Percentiles rank a stretch among this genome's conserved stretches.
These are phyloP conservation scores for Thelonectria blattea DNA, from an alignment of 2,329 filamentous ascomycete genomes.

Conservation along the genomic window DNA sequence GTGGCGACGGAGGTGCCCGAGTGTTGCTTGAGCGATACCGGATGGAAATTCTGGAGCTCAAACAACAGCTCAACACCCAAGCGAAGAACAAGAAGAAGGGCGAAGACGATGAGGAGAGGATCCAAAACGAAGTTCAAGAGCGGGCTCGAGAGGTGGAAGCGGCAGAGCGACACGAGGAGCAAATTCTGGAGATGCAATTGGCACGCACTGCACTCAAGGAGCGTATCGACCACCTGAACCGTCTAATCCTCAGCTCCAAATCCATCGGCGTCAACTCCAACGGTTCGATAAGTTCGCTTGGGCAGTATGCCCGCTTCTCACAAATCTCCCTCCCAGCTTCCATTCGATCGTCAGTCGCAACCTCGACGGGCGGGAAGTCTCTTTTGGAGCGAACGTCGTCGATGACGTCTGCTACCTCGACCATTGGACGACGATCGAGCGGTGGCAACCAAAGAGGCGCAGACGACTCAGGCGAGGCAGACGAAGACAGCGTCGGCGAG, in stretches of 20 bases:
- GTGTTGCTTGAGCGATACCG: slow-evolving; percentile 92
- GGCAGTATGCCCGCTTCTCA: slow-evolving; percentile 67
- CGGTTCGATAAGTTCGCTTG: slow-evolving; percentile 72
- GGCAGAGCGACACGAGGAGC: slow-evolving; percentile 88
- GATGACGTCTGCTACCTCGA: slow-evolving; percentile 67
- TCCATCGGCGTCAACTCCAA: slow-evolving; percentile 90
- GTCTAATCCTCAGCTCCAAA: slow-evolving; percentile 93
- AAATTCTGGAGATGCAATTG: slow-evolving; percentile 98
- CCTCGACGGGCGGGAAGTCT: slow-evolving; percentile 60
- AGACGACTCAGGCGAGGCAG: slow-evolving; percentile 59
- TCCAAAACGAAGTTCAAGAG: slow-evolving; percentile 73
- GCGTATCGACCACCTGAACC: slow-evolving; percentile 94
- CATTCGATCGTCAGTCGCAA: slow-evolving; percentile 71
- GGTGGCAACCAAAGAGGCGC: slow-evolving; percentile 50
- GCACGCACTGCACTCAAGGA: slow-evolving; percentile 95
- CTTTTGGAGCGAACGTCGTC: slow-evolving; percentile 70
- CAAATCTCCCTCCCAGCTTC: slow-evolving; percentile 62
- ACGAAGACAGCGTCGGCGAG: slow-evolving; percentile 75
- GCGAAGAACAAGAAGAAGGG: slow-evolving; percentile 70
- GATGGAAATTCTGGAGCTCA: slow-evolving; percentile 86
- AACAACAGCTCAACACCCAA: slow-evolving; percentile 81
- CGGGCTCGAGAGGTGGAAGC: slow-evolving; percentile 78
- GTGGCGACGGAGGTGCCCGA: slow-evolving; percentile 83
- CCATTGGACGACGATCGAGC: slow-evolving; percentile 61
- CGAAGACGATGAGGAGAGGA: slow-evolving; percentile 64